Conservation (phyloP, 371 early-diverging fungal species). For the Mortierella sp. region DNA sequence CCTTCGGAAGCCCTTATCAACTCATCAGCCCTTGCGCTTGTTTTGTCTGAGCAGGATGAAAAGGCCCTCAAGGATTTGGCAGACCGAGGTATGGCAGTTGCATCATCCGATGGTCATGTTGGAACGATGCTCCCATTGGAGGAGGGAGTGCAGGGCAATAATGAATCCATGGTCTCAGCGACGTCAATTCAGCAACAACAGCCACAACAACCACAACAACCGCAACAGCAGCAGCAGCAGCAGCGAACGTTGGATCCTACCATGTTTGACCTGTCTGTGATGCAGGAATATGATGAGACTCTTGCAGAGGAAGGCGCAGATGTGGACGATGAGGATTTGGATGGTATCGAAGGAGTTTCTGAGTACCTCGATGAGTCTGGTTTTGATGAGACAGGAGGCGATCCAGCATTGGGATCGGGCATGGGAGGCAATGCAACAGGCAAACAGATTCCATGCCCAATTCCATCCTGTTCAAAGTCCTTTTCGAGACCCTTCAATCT, state of each 20-base stretch:
- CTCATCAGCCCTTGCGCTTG: conserved; percentile 16
- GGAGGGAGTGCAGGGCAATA: background rate
- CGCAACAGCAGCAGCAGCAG: conserved; percentile 30
- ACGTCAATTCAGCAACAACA: conserved; percentile 20
- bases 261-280: conserved; percentile 29
- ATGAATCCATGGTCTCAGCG: background rate
- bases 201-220: conserved; percentile 25
- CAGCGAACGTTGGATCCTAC: conserved; percentile 23
- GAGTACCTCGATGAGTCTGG: conserved; percentile 6
- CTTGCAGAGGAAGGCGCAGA: conserved; percentile 1
- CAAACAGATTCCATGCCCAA: conserved; percentile 41
- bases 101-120: background rate
- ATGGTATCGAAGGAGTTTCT: conserved; percentile 19
- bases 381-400: no score
- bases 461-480: conserved; percentile 40
- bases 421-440: conserved; percentile 8
- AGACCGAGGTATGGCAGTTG: conserved; percentile 14
- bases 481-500: conserved; percentile 47
- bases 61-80: conserved; percentile 28
- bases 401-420: no score
- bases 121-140: background rate
- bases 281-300: conserved; percentile 12
- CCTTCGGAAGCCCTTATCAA: conserved; percentile 7
- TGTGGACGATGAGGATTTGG: conserved; percentile 12
- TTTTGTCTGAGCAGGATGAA: conserved; percentile 46